Evolutionary conservation across 192 early-diverging fungal genomes (phyloP).

Genomic region (Pilobolus umbonatus): DNA sequence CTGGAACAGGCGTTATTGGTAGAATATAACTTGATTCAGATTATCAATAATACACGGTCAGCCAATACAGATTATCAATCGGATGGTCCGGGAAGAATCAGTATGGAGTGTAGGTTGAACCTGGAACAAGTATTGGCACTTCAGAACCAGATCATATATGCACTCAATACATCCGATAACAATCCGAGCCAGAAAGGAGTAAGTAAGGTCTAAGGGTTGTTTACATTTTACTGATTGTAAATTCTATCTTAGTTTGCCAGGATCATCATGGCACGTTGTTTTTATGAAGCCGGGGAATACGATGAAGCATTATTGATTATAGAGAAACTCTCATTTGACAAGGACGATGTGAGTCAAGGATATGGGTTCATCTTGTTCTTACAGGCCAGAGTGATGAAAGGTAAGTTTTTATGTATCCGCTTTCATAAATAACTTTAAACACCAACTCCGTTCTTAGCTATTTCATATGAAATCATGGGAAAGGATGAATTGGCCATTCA

Average conservation of each 20-base stretch:
- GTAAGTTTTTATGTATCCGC: conserved; percentile 21
- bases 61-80: conserved; percentile 9
- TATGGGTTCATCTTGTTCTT: conserved; percentile 58
- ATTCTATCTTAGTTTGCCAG: conserved; percentile 32
- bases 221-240: neutral
- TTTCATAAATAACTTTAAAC: conserved; percentile 2
- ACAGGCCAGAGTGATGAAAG: conserved; percentile 56
- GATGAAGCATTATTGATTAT: conserved; percentile 40
- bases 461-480: conserved; percentile 43
- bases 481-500: conserved; percentile 40
- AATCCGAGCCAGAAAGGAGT: conserved; percentile 3
- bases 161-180: conserved; percentile 1
- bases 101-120: conserved; percentile 14
- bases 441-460: conserved; percentile 34
- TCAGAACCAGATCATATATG: conserved; percentile 18
- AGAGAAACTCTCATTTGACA: conserved; percentile 28
- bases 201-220: neutral
- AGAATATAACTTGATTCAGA: conserved; percentile 28
- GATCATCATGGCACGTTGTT: conserved; percentile 53
- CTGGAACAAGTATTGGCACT: conserved; percentile 9
- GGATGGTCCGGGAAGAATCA: conserved; percentile 25
- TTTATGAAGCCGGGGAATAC: conserved; percentile 50
- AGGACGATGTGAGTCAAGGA: conserved; percentile 34
- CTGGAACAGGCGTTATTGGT: conserved; percentile 37
- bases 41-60: conserved; percentile 1